phyloP scores from a whole-genome alignment of 208 protist species.

The Trypanosoma grayi region DNA sequence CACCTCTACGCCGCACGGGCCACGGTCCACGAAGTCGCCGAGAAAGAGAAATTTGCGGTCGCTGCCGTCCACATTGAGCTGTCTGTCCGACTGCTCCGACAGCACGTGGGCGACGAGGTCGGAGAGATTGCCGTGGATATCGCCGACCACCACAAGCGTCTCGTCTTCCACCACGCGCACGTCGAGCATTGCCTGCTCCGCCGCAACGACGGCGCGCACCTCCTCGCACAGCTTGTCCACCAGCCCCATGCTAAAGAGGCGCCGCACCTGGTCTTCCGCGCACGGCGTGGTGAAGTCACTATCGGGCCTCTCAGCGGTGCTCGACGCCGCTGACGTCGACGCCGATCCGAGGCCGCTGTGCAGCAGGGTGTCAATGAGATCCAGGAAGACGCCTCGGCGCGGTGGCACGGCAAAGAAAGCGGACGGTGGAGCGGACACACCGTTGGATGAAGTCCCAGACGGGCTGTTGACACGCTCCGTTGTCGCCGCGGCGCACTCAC shows the following conservation, averaged over 20 bases:
- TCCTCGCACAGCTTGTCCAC: slow-evolving; percentile 39
- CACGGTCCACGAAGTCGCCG: slow-evolving; percentile 99
- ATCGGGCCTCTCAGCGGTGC: neutral
- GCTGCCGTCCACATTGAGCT: slow-evolving; percentile 7
- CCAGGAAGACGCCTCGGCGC: slow-evolving; percentile 2
- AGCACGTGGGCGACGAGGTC: slow-evolving; percentile 69
- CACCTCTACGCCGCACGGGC: slow-evolving; percentile 90
- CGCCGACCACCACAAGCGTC: slow-evolving; percentile 74
- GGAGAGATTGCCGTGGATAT: slow-evolving; percentile 80
- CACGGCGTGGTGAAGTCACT: neutral
- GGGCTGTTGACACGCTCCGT: neutral
- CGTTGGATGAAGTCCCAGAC: neutral
- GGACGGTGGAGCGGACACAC: neutral
- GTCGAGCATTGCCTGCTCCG: slow-evolving; percentile 38
- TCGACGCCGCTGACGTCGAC: neutral
- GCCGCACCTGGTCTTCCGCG: neutral
- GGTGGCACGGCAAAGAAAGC: slow-evolving; percentile 9
- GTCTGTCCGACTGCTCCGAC: slow-evolving; percentile 24
- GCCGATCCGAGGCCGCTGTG: neutral
- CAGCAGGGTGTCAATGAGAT: slow-evolving; percentile 9
- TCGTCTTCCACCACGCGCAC: slow-evolving; percentile 34
- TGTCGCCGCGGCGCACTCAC: too few species aligned
- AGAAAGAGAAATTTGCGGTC: slow-evolving; percentile 93
- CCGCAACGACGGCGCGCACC: slow-evolving; percentile 30
- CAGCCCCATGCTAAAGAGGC: slow-evolving; percentile 28